These are phyloP conservation scores for Phytophthora pini DNA, from an alignment of 352 stramenopile species.

Conservation along the genomic window DNA sequence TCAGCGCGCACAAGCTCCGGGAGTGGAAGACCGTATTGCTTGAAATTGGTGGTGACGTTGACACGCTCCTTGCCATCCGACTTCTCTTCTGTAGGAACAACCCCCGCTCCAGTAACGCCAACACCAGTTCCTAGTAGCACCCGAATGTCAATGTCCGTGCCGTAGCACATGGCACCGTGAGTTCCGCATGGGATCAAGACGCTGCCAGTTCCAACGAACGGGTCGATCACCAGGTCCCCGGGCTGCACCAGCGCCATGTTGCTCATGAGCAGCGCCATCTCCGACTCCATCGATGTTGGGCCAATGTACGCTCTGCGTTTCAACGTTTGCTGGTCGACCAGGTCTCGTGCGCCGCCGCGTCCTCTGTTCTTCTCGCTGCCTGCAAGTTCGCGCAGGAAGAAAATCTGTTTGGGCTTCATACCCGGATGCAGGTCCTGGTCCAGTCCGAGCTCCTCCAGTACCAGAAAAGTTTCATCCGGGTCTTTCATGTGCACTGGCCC, in stretches of 20 bases:
- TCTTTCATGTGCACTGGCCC: constrained; percentile 78
- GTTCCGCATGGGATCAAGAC: constrained; percentile 95
- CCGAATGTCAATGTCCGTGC: constrained; percentile 97
- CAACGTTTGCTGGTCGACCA: constrained; percentile 92
- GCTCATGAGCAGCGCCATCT: constrained; percentile 97
- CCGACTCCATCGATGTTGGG: constrained; percentile 97
- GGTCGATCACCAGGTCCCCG: constrained; percentile 93
- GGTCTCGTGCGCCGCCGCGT: constrained; percentile 67
- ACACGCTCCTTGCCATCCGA: constrained; percentile 42
- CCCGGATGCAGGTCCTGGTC: constrained; percentile 47
- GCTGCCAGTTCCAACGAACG: constrained; percentile 97
- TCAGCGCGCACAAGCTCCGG: constrained; percentile 96
- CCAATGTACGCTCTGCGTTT: constrained; percentile 96
- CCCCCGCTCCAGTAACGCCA: constrained; percentile 50
- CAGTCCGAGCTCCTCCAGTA: constrained; percentile 80
- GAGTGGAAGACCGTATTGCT: constrained; percentile 92
- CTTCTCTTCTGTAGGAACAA: constrained; percentile 13
- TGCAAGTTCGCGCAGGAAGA: constrained; percentile 74
- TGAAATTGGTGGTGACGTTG: constrained; percentile 91
- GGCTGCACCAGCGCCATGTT: constrained; percentile 82
- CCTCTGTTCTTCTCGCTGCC: constrained; percentile 79
- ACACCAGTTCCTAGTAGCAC: constrained; percentile 93
- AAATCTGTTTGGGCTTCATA: constrained; percentile 64
- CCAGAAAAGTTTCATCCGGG: constrained; percentile 70
- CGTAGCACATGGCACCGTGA: constrained; percentile 93